phyloP scores from a whole-genome alignment of 1,284 basidiomycete genomes.

The Tetrapyrgos nigripes region DNA sequence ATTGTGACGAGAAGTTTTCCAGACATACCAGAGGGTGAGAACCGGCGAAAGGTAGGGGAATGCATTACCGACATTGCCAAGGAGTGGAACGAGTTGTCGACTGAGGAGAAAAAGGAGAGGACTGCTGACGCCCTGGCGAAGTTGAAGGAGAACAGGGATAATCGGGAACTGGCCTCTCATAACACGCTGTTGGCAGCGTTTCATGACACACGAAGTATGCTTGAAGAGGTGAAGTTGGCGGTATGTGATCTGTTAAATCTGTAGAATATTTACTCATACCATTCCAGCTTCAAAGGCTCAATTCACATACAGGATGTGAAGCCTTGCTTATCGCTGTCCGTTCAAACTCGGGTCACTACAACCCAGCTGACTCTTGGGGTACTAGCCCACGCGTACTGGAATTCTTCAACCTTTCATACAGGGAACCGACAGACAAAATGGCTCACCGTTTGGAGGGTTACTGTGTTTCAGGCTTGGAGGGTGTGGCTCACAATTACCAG shows the following conservation, averaged over 20 bases:
- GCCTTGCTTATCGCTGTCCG: conserved; percentile 10
- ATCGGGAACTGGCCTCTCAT: conserved; percentile 3
- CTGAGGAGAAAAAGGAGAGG: background rate
- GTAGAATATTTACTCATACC: background rate
- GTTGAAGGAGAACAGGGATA: too few species aligned
- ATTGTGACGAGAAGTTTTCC: too few species aligned
- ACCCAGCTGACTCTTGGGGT: conserved; percentile 4
- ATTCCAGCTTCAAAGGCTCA: conserved; percentile 11
- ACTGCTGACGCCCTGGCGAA: conserved; percentile 7
- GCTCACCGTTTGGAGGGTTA: conserved; percentile 14
- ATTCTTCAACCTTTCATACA: conserved; percentile 13
- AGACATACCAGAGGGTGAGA: conserved; percentile 5
- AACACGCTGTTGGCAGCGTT: conserved; percentile 7
- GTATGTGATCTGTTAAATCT: background rate
- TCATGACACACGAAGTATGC: conserved; percentile 11
- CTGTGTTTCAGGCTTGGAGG: conserved; percentile 15
- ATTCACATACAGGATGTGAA: conserved; percentile 16
- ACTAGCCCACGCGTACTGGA: conserved; percentile 14
- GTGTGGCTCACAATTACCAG: conserved; percentile 10
- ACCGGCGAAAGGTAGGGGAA: conserved; percentile 1
- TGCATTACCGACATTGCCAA: conserved; percentile 6
- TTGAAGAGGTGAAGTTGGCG: background rate
- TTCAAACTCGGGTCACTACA: conserved; percentile 1
- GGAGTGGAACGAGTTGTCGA: background rate
- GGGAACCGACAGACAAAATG: conserved; percentile 6